These are phyloP conservation scores for Nicotiana paniculata DNA, from an alignment of 257 asterid genomes.

Conservation along the genomic window DNA sequence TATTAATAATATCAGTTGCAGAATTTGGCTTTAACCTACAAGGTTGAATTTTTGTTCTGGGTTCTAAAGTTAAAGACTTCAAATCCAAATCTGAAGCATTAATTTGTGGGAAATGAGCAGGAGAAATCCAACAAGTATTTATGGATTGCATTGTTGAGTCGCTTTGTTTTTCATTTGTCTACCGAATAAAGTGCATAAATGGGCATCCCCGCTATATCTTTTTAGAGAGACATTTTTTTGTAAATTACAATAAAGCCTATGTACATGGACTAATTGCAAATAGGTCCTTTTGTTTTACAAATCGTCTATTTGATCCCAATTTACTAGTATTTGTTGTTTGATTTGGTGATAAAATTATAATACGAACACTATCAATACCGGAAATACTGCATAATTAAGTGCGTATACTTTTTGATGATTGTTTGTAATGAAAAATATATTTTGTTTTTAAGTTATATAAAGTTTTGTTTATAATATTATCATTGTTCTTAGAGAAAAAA, in stretches of 20 bases:
- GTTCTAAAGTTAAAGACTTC: not conserved
- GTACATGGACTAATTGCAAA: not conserved
- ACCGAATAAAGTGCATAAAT: not conserved
- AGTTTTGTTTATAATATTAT: no score
- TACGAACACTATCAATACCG: no score
- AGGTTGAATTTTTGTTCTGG: conserved; percentile 5
- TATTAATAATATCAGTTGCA: not conserved
- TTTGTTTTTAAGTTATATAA: no score
- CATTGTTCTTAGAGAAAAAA: no score
- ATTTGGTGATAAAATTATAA: no score
- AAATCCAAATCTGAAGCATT: not conserved
- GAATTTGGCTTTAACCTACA: conserved; percentile 10
- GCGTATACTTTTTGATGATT: no score
- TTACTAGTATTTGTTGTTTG: no score
- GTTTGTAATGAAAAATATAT: no score
- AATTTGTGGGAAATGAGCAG: conserved; percentile 7
- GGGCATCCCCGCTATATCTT: not conserved
- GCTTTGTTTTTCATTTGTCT: not conserved
- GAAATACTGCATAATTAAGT: no score
- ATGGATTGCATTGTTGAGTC: conserved; percentile 34
- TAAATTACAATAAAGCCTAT: not conserved
- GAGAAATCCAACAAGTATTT: conserved; percentile 22
- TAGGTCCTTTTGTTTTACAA: no score
- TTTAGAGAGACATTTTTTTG: no score
- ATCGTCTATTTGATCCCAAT: no score